Conservation (phyloP, 163 green algal species). For the Chlorella variabilis region DNA sequence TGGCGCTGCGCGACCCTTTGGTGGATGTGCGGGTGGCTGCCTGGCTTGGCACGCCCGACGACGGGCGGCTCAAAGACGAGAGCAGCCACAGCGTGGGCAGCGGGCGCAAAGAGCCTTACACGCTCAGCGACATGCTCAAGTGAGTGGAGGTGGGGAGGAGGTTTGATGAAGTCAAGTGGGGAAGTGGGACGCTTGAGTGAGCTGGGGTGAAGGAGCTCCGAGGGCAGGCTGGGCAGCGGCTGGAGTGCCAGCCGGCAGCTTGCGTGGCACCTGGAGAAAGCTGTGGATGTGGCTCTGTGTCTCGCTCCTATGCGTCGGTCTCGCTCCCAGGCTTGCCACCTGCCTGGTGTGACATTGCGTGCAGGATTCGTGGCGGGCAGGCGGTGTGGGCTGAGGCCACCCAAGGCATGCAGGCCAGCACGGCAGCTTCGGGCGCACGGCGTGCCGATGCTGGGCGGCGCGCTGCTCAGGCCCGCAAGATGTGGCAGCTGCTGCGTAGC, state of each 20-base stretch:
- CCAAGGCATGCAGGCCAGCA: slow-evolving; percentile 5
- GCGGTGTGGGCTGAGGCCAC: slow-evolving; percentile 34
- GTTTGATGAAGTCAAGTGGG: neutral
- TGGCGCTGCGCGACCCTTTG: slow-evolving; percentile 55
- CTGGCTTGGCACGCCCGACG: slow-evolving; percentile 71
- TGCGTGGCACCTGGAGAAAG: too few species aligned
- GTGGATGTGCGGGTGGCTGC: slow-evolving; percentile 80
- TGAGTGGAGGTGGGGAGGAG: neutral
- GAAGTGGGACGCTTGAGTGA: neutral
- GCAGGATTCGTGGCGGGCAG: slow-evolving; percentile 22
- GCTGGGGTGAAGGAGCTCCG: too few species aligned
- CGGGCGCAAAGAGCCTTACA: slow-evolving; percentile 4
- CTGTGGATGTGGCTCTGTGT: too few species aligned
- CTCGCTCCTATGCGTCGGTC: too few species aligned
- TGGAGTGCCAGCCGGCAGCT: too few species aligned
- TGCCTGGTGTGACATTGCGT: too few species aligned
- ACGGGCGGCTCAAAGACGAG: slow-evolving; percentile 23
- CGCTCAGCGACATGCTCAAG: slow-evolving; percentile 30
- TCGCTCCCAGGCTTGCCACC: too few species aligned
- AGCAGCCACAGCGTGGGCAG: neutral
- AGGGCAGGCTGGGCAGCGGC: too few species aligned
- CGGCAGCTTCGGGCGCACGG: neutral
- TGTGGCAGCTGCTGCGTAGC: slow-evolving; percentile 25
- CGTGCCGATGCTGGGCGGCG: slow-evolving; percentile 32
- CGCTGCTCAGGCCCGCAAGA: slow-evolving; percentile 44